Base-by-base conservation (phyloP, 2,329 filamentous ascomycete genomes). In the Xylaria sp. region DNA sequence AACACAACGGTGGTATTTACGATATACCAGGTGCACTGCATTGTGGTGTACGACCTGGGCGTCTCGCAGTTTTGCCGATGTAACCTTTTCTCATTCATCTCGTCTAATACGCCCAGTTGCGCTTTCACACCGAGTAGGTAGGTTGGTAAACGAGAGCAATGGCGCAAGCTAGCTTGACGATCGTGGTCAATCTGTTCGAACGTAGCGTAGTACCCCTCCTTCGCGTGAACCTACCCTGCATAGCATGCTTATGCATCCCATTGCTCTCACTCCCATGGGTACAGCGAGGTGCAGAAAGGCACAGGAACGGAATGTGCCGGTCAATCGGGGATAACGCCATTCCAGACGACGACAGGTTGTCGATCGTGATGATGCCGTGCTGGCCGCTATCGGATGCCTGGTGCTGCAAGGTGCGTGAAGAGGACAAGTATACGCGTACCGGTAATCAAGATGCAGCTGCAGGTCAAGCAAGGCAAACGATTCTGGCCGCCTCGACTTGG, bases 1-100 rank as follows among this genome's bases (percentile, higher is more conserved):
- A 52, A 62, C 54, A 59, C 52, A 44, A 59, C 55, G 7, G 60
- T 62, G 44, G n/a, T 55, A 62, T 59, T 51, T 51, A 25, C 38
- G 43, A 54, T 49, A 37, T 47, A 37, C n/a, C n/a, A n/a, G n/a
- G n/a, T 44, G 31, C 33, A 35, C 48, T 51, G 27, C 51, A 54
- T 52, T 23, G 17, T 44, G 23, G 19, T 6, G 33, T 37, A 51
- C n/a, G 27, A 25, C 46, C 51, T 38, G 25, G 21, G 27, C n/a
- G 54, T 38, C 21, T 62, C 49, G 54, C 48, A 40, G 19, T 43
- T 53, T 19, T 58, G 41, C 8, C 17, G 23, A 52, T 59, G 55
- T 40, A 55, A 59, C 60, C 29, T 51, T 31, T 10, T 33, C 29
- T 48, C 29, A 19, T 46, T 31, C 31, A 25, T n/a, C 9, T 13